Conservation (phyloP, 2,329 filamentous ascomycete genomes). For the Colletotrichum paranaense region DNA sequence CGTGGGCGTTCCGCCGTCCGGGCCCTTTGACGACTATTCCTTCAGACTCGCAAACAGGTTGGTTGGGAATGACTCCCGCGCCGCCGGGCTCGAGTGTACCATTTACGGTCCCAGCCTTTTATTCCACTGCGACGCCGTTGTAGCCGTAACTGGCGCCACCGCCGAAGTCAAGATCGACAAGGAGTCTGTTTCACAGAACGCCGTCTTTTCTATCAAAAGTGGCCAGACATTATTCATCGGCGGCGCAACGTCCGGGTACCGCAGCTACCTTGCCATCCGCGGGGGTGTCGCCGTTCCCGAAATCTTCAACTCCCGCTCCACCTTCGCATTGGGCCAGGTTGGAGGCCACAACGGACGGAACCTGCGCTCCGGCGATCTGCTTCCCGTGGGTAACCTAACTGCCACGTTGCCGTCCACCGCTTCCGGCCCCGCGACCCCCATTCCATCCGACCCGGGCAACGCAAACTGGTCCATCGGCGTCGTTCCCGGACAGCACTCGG, state of each 20-base stretch:
- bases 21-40: conserved; percentile 54
- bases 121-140: conserved; percentile 46
- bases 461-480: conserved; percentile 46
- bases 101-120: conserved; percentile 46
- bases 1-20: conserved; percentile 52
- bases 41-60: conserved; percentile 49
- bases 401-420: background rate
- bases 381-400: conserved; percentile 37
- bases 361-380: conserved; percentile 44
- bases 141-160: conserved; percentile 47
- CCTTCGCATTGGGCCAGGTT: conserved; percentile 46
- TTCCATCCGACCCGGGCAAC: conserved; percentile 39
- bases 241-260: conserved; percentile 42
- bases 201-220: conserved; percentile 38
- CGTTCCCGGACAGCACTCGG: conserved; percentile 52
- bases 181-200: conserved; percentile 36
- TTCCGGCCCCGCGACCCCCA: conserved; percentile 29
- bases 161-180: conserved; percentile 42
- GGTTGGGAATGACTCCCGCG: conserved; percentile 44
- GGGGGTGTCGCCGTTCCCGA: conserved; percentile 49
- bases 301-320: conserved; percentile 46
- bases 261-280: conserved; percentile 48
- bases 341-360: conserved; percentile 49
- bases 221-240: conserved; percentile 44
- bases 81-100: conserved; percentile 49